Base-by-base conservation (phyloP, 176 grass and related monocot species). In the Carex littledalei region DNA sequence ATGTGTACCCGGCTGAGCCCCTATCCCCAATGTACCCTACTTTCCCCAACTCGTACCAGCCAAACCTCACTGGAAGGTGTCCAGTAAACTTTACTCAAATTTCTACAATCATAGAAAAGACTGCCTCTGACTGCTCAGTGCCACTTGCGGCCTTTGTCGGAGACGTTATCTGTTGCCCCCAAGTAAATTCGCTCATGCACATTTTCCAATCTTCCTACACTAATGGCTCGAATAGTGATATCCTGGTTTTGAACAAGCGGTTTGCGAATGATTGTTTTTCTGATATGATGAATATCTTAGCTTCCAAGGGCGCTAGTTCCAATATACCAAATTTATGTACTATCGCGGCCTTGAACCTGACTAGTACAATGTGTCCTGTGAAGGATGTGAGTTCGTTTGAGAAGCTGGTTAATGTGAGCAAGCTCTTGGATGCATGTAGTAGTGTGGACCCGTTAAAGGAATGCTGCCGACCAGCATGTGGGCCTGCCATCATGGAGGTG, bases 151-250 rank as follows among this genome's bases (percentile, higher is more conserved):
- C 92, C 62, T 86, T 98, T 83, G 93, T 98, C 81, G 93, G 89
- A 2, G 87, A 95, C 87, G 95, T 95, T 79, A 98, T 98, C 87
- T 98, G 95, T 88, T 98, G 95, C 70, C 95, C 95, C 83, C 95
- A 98, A 90, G 93, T 98, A 74, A 93, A 83, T 90, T 94, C 93
- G 69, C 90, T 98, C 85, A 87, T 98, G 91, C 90, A 98, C 69
- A 90, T 98, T 81, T 98, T 95, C 85, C 95, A 95, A 91, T 91
- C 92, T 86, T 75, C 75, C 43, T 93, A 94, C 82, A 87, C 80
- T 71, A 87, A 83, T 84, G 89, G 86, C 85, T 55, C 81, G 1
- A 83, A 68, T 53, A 87, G 83, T 15, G 68, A 86, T 86, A 88
- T 83, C 1, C 89, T 98, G 52, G 91, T 95, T 92, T 84, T 98